Percentiles rank a stretch among this genome's conserved stretches.
Evolutionary conservation across 2,329 filamentous ascomycete species (phyloP).

Genomic region (Fusarium odoratissimum): DNA sequence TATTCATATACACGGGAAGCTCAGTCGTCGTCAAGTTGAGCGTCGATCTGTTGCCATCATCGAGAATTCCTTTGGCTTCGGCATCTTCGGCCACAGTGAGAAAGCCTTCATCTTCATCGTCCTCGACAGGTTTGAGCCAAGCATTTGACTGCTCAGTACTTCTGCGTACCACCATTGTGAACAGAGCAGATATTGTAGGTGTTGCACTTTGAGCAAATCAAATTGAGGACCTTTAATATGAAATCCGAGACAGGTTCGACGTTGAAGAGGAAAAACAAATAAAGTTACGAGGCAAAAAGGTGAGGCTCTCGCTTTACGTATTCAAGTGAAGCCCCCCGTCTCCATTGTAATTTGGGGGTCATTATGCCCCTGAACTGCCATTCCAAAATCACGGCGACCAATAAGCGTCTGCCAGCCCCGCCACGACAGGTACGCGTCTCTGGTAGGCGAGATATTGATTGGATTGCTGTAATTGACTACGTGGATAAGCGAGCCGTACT

Average conservation of each 20-base stretch:
- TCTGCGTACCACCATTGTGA: conserved; percentile 33
- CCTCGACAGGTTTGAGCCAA: conserved; percentile 42
- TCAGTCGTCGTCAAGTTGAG: conserved; percentile 38
- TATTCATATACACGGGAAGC: conserved; percentile 46
- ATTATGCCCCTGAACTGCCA: conserved; percentile 30
- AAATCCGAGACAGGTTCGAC: conserved; percentile 7
- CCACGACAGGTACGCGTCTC: conserved; percentile 23
- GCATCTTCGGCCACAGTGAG: conserved; percentile 41
- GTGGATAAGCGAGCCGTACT: conserved; percentile 14
- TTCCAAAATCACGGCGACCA: conserved; percentile 6
- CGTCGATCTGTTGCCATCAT: conserved; percentile 39
- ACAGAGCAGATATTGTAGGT: not conserved
- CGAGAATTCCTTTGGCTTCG: conserved; percentile 44
- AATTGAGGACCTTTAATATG: not conserved
- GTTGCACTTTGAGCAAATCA: not conserved
- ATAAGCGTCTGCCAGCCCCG: conserved; percentile 5
- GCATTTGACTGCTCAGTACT: conserved; percentile 39
- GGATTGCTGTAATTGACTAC: conserved; percentile 11
- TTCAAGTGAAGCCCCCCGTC: conserved; percentile 14
- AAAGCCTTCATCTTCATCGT: conserved; percentile 44
- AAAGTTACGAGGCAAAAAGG: conserved; percentile 2
- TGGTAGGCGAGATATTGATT: conserved; percentile 28
- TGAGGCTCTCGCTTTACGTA: conserved; percentile 23
- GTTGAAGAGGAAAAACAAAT: conserved; percentile 3
- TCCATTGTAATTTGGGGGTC: conserved; percentile 29